A percentile compares a stretch with the other conserved stretches of the same genome.
Evolutionary conservation across 2,329 filamentous ascomycete species (phyloP).

Genomic region (Amauroascus verrucosus): DNA sequence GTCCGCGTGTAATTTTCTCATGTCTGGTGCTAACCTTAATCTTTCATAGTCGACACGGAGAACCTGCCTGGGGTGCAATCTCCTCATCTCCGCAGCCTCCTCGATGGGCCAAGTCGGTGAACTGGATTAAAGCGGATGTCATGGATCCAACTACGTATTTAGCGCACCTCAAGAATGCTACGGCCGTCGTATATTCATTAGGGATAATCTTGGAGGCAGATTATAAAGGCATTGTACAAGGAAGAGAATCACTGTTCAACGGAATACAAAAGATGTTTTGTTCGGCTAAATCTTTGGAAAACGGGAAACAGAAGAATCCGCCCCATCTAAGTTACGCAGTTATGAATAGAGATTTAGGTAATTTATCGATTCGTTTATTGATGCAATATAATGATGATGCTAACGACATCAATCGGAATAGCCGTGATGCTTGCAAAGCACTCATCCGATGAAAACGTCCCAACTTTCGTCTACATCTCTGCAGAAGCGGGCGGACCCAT

Average conservation of each 20-base stretch:
- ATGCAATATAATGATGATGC: not conserved
- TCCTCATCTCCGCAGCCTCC: conserved; percentile 64
- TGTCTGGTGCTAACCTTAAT: conserved; percentile 1
- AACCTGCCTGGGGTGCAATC: conserved; percentile 73
- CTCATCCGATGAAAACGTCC: conserved; percentile 53
- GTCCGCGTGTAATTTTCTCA: not conserved
- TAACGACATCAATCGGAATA: conserved; percentile 28
- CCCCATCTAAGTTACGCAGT: conserved; percentile 84
- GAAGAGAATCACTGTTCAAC: conserved; percentile 67
- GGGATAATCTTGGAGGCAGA: conserved; percentile 94
- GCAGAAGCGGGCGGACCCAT: conserved; percentile 78
- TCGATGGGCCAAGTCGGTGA: conserved; percentile 68
- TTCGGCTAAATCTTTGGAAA: conserved; percentile 29
- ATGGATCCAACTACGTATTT: conserved; percentile 72
- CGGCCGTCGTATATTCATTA: conserved; percentile 88
- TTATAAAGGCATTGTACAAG: conserved; percentile 85
- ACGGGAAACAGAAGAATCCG: conserved; percentile 57
- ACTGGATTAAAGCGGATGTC: conserved; percentile 82
- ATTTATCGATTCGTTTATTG: conserved; percentile 13
- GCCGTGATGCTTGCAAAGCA: conserved; percentile 76
- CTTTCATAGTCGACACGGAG: conserved; percentile 65
- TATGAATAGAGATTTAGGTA: conserved; percentile 80
- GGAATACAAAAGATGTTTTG: conserved; percentile 68
- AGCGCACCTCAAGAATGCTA: conserved; percentile 61
- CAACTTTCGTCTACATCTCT: conserved; percentile 76